Evolutionary conservation across 495 filamentous ascomycete genomes (phyloP), one percentile per base, ranked within the genome.

Genomic region (Aspergillus nidulans): DNA sequence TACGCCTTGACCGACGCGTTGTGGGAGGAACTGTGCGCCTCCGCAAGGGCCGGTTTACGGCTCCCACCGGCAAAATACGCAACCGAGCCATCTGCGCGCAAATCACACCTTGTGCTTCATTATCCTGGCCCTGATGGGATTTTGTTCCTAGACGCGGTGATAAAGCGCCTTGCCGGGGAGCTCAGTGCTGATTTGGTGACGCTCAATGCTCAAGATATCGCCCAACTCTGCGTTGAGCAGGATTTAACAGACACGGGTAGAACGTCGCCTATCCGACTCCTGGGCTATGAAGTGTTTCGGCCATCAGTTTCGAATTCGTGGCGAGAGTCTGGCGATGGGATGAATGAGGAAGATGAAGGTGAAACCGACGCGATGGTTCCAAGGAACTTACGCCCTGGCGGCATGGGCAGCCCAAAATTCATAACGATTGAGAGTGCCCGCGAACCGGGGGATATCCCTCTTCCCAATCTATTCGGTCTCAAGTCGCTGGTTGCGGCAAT

Each of bases 141-240:
- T 21, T 62, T 69, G 26, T 81, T 83, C 51, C 68, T 92, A 34
- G 77, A 87, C 52, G 65, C 69, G 1, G 64, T 89, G 24, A 78
- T 89, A 7, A 72, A 80, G 41, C 71, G 68, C 25, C 68, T 89
- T 26, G 87, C 90, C 1, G 63, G 70, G 10, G 75, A 81, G 16
- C 54, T 87, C 12, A 70, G 74, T 28, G 85, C 91, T n/a, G 89
- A 97, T 66, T 64, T 97, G 5, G 72, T 98, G 30, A 80, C 81
- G 20, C 69, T 98, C 13, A 84, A 87, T 67, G 85, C 91, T 13
- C 84, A 88, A 56, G 89, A 91, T 65, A 77, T 98, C 57, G 88
- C 90, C 13, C 77, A 91, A 52, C 74, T 97, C 38, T 80, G 87
- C 38, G 88, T 84, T 25, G 80, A 85, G 59, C 89, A 87, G 34